phyloP scores from a whole-genome alignment of 768 basidiomycete species.

The Lactifluus subvellereus region DNA sequence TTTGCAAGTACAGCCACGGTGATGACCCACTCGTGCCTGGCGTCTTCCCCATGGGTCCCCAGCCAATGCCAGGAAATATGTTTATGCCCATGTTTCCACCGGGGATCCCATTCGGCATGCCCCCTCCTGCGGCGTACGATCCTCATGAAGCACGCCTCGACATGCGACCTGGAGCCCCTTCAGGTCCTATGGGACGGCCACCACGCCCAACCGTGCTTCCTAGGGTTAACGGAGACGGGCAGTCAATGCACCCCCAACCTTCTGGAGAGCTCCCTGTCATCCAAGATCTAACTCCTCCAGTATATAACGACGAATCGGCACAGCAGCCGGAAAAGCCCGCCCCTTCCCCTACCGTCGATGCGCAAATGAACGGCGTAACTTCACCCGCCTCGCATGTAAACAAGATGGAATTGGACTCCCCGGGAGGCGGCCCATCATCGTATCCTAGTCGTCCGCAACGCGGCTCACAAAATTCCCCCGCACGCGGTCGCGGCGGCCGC shows the following conservation, averaged over 20 bases:
- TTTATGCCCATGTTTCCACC: conserved; percentile 67
- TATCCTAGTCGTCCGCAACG: conserved; percentile 20
- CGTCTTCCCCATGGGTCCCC: conserved; percentile 51
- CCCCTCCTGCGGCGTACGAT: conserved; percentile 53
- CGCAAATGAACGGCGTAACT: conserved; percentile 3
- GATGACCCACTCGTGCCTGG: conserved; percentile 80
- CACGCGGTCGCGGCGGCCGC: conserved; percentile 38
- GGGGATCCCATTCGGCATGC: conserved; percentile 52
- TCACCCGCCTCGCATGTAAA: conserved; percentile 3
- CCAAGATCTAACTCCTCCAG: conserved; percentile 69
- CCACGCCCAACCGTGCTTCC: conserved; percentile 54
- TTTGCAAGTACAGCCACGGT: conserved; percentile 90
- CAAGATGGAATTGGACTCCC: conserved; percentile 27
- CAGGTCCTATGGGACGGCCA: conserved; percentile 32
- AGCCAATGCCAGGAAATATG: conserved; percentile 39
- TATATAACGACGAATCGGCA: conserved; percentile 28
- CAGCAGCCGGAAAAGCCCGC: conserved; percentile 8
- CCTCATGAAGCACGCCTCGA: conserved; percentile 77
- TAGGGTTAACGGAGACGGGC: conserved; percentile 43
- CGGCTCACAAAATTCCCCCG: conserved; percentile 9
- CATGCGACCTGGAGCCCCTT: conserved; percentile 49
- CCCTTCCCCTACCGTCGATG: neutral
- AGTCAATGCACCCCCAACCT: conserved; percentile 34
- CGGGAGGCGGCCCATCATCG: conserved; percentile 33
- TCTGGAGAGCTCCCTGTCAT: conserved; percentile 79